These are phyloP conservation scores for Talaromyces sp. DNA, from an alignment of 2,329 filamentous ascomycete genomes.

Conservation along the genomic window DNA sequence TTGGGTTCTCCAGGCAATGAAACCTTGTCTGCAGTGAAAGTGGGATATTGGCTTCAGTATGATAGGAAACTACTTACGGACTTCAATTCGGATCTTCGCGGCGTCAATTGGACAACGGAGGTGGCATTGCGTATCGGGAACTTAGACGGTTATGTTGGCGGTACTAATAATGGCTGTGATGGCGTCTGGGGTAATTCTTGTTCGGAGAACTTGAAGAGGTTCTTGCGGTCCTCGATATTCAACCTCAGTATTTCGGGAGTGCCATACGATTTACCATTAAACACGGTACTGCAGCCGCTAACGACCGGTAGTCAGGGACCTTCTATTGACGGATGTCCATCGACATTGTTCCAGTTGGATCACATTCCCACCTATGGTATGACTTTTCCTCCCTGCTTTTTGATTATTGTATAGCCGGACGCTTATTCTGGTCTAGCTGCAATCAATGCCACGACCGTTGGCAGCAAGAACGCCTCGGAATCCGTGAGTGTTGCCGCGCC, in stretches of 20 bases:
- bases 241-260: constrained; percentile 23
- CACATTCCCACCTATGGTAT: constrained; percentile 31
- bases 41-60: constrained; percentile 34
- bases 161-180: constrained; percentile 34
- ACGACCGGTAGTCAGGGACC: constrained; percentile 15
- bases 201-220: constrained; percentile 27
- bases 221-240: constrained; percentile 26
- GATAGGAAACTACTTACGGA: constrained; percentile 24
- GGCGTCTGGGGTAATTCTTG: constrained; percentile 33
- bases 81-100: constrained; percentile 14
- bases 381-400: constrained; percentile 9
- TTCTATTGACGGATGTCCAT: constrained; percentile 26
- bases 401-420: not conserved
- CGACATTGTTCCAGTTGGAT: constrained; percentile 30
- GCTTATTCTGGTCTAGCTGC: constrained; percentile 25
- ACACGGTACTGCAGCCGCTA: constrained; percentile 27
- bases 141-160: constrained; percentile 30
- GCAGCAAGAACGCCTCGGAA: constrained; percentile 16
- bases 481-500: constrained; percentile 26
- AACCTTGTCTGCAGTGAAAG: constrained; percentile 30
- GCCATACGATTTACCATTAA: constrained; percentile 27
- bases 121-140: constrained; percentile 34
- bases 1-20: not conserved
- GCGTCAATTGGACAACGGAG: constrained; percentile 33
- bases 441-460: constrained; percentile 22